A percentile compares a stretch with the other conserved stretches of the same genome.
phyloP scores from a whole-genome alignment of 1,284 basidiomycete genomes.

The Farysia itapuensis region DNA sequence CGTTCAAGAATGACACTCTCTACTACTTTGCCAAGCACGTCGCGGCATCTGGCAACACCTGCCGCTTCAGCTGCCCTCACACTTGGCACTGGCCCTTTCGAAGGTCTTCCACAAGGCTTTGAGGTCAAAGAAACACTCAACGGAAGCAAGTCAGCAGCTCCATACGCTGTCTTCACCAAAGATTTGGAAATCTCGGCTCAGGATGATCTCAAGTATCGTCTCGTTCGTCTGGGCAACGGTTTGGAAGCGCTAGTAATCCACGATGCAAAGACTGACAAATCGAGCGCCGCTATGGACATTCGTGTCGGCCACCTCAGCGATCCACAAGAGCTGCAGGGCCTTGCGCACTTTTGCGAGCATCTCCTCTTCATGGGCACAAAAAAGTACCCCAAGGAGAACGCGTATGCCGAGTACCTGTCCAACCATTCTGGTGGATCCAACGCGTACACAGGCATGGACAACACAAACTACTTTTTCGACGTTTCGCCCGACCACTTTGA shows the following conservation, averaged over 20 bases:
- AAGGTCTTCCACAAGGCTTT: slow-evolving; percentile 30
- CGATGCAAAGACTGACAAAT: slow-evolving; percentile 87
- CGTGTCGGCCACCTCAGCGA: slow-evolving; percentile 92
- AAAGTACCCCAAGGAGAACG: slow-evolving; percentile 58
- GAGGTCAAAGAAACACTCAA: slow-evolving; percentile 33
- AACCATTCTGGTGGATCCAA: slow-evolving; percentile 90
- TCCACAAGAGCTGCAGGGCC: slow-evolving; percentile 68
- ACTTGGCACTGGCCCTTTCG: slow-evolving; percentile 17
- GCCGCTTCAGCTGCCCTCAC: slow-evolving; percentile 13
- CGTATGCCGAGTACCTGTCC: slow-evolving; percentile 71
- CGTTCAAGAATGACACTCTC: not conserved
- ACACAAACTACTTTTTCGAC: slow-evolving; percentile 92
- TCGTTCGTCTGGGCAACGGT: slow-evolving; percentile 83
- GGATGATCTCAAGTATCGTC: slow-evolving; percentile 60
- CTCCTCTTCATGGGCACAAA: slow-evolving; percentile 82
- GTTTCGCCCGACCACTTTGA: slow-evolving; percentile 82
- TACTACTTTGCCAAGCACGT: slow-evolving; percentile 11
- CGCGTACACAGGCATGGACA: slow-evolving; percentile 88
- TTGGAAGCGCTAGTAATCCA: slow-evolving; percentile 83
- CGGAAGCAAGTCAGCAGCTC: slow-evolving; percentile 26
- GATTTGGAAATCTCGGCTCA: slow-evolving; percentile 35
- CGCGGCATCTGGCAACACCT: slow-evolving; percentile 28
- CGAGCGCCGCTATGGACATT: slow-evolving; percentile 91
- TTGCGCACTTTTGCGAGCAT: slow-evolving; percentile 94
- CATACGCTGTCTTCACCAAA: slow-evolving; percentile 49